Evolutionary conservation across 805 yeast species (phyloP).

Genomic region (Teunomyces stri): DNA sequence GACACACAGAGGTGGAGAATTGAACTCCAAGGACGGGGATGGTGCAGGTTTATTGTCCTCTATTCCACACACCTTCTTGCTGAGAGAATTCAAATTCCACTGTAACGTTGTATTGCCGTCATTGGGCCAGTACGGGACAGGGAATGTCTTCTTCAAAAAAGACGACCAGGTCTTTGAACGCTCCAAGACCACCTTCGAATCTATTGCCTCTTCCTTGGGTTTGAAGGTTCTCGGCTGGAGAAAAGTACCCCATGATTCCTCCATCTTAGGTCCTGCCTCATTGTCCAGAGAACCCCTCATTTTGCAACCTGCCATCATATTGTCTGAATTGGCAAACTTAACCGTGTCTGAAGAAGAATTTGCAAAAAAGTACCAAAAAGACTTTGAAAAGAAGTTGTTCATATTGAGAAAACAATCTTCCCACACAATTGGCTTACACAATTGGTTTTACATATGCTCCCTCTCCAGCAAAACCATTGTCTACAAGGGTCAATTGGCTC

Average conservation of each 20-base stretch:
- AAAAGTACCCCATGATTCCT: slow-evolving; percentile 89
- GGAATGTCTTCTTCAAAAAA: slow-evolving; percentile 90
- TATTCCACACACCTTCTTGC: slow-evolving; percentile 84
- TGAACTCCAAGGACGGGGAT: slow-evolving; percentile 96
- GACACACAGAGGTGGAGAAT: slow-evolving; percentile 99
- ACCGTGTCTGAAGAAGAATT: slow-evolving; percentile 45
- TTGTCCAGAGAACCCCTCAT: slow-evolving; percentile 88
- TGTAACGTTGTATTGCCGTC: slow-evolving; percentile 68
- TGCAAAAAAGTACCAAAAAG: slow-evolving; percentile 52
- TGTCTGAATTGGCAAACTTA: slow-evolving; percentile 36
- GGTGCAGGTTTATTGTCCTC: slow-evolving; percentile 98
- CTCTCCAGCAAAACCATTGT: slow-evolving; percentile 85
- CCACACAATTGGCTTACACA: slow-evolving; percentile 87
- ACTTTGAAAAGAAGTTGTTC: slow-evolving; percentile 80
- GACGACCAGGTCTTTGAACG: slow-evolving; percentile 68
- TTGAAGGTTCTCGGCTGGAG: slow-evolving; percentile 92
- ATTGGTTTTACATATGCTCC: slow-evolving; percentile 97
- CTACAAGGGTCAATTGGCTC: slow-evolving; percentile 96
- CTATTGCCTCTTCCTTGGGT: slow-evolving; percentile 72
- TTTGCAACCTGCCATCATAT: slow-evolving; percentile 89
- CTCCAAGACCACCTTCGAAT: slow-evolving; percentile 75
- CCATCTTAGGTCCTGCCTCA: slow-evolving; percentile 93
- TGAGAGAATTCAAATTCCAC: slow-evolving; percentile 75
- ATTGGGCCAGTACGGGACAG: slow-evolving; percentile 88
- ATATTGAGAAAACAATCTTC: slow-evolving; percentile 86